Conservation (phyloP, 2,329 filamentous ascomycete genomes). For the Dryadomyces quercus-mongolicae region DNA sequence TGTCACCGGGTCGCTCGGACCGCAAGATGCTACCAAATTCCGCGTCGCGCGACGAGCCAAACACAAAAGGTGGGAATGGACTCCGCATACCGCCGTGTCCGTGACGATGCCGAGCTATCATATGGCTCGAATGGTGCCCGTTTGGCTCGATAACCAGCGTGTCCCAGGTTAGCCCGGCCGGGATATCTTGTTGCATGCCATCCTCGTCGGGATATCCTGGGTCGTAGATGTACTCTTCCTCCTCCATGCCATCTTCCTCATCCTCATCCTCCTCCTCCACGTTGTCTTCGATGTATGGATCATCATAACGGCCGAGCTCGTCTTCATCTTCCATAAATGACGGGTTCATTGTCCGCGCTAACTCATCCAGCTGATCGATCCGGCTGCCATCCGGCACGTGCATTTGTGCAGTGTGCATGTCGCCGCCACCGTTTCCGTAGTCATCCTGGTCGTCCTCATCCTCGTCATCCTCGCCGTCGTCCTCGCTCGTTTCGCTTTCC, state of each 20-base stretch:
- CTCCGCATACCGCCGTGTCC: constrained; percentile 37
- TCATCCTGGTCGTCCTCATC: constrained; percentile 40
- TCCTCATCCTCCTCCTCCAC: constrained; percentile 50
- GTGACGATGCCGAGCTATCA: constrained; percentile 41
- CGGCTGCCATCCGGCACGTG: constrained; percentile 30
- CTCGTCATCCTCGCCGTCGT: constrained; percentile 38
- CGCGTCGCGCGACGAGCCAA: constrained; percentile 44
- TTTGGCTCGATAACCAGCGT: constrained; percentile 34
- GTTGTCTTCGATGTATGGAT: constrained; percentile 40
- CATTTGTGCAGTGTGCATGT: constrained; percentile 23
- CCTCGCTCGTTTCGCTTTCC: constrained; percentile 47
- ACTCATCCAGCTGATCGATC: constrained; percentile 20
- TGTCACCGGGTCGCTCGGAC: constrained; percentile 38
- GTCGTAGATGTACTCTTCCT: constrained; percentile 52
- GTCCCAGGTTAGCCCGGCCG: constrained; percentile 44
- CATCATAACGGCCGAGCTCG: constrained; percentile 36
- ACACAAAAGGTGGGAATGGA: constrained; percentile 47
- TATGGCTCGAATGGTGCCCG: constrained; percentile 26
- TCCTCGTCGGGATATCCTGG: constrained; percentile 38
- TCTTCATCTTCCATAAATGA: constrained; percentile 26
- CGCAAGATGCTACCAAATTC: constrained; percentile 40
- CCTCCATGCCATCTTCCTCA: constrained; percentile 59
- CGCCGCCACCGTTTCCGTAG: constrained; percentile 27
- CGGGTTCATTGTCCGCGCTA: constrained; percentile 8
- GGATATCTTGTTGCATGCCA: constrained; percentile 28